phyloP scores from a whole-genome alignment of 345 rosid species.

The Diplotaxis tenuifolia region DNA sequence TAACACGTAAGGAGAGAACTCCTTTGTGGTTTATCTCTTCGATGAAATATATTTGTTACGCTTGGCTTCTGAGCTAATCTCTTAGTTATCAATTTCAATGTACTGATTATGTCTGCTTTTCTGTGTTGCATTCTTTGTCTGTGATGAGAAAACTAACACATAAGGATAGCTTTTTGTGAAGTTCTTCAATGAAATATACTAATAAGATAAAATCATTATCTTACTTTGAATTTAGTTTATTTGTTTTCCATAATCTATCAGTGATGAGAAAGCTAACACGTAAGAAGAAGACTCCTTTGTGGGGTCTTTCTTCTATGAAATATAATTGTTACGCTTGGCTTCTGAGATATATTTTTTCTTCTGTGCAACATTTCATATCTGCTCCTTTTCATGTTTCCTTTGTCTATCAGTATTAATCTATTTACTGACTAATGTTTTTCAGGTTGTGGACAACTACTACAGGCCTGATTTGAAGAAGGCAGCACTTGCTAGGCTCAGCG shows the following conservation, averaged over 20 bases:
- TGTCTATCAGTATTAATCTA: background rate
- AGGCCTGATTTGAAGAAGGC: slow-evolving; percentile 71
- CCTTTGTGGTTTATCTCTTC: background rate
- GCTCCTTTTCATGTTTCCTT: background rate
- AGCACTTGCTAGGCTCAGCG: slow-evolving; percentile 71
- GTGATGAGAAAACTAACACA: slow-evolving; percentile 39
- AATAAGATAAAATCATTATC: background rate
- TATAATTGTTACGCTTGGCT: slow-evolving; percentile 60
- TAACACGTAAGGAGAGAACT: background rate
- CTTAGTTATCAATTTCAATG: background rate
- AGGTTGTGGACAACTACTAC: slow-evolving; percentile 69
- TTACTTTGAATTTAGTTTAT: background rate
- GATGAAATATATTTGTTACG: background rate
- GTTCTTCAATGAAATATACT: slow-evolving; percentile 41
- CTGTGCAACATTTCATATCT: background rate
- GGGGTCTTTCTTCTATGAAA: slow-evolving; percentile 40
- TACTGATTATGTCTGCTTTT: background rate
- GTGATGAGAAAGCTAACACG: slow-evolving; percentile 47
- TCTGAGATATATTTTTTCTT: slow-evolving; percentile 36
- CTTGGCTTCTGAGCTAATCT: background rate
- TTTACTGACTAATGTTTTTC: background rate
- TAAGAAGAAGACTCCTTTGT: slow-evolving; percentile 36
- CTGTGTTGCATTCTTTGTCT: background rate
- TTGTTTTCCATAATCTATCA: background rate
- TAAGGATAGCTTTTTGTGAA: slow-evolving; percentile 22